A percentile compares a stretch with the other conserved stretches of the same genome.
These are phyloP conservation scores for Cadophora sp. DNA, from an alignment of 2,329 filamentous ascomycete species.

Conservation along the genomic window DNA sequence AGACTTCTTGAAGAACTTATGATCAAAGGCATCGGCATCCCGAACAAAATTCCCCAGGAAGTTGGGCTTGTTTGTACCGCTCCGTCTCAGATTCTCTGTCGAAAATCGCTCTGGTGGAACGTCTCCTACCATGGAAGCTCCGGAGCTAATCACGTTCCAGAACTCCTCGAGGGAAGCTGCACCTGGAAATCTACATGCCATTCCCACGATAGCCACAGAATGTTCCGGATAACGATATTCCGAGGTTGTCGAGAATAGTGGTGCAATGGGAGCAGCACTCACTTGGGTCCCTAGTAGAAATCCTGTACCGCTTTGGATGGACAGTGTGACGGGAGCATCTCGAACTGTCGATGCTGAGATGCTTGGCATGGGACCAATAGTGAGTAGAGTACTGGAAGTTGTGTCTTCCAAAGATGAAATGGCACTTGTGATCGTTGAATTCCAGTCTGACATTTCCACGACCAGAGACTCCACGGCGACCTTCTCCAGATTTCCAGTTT, in stretches of 20 bases:
- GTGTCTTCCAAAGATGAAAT: slow-evolving; percentile 3
- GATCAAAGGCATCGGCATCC: not conserved
- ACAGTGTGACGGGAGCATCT: slow-evolving; percentile 1
- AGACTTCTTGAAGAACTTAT: slow-evolving; percentile 1
- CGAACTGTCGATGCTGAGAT: slow-evolving; percentile 3
- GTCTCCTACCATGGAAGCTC: not conserved
- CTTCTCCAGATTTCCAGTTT: not conserved
- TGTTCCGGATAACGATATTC: not conserved
- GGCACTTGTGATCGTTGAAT: not conserved
- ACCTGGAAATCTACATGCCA: slow-evolving; percentile 11
- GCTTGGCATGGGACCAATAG: slow-evolving; percentile 1
- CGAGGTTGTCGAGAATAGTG: not conserved
- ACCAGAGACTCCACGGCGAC: not conserved
- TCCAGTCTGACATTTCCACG: not conserved
- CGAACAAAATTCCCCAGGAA: not conserved
- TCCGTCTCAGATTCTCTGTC: not conserved
- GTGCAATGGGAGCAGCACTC: not conserved
- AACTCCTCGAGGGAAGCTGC: slow-evolving; percentile 16
- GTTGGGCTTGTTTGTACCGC: not conserved
- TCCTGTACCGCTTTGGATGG: slow-evolving; percentile 1
- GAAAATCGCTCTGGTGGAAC: not conserved
- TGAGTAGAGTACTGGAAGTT: slow-evolving; percentile 1
- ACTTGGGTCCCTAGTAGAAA: slow-evolving; percentile 1
- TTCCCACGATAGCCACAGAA: slow-evolving; percentile 14
- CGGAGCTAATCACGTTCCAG: slow-evolving; percentile 15